Evolutionary conservation across 2,329 filamentous ascomycete species (phyloP).

Genomic region (Verticillium dahliae): DNA sequence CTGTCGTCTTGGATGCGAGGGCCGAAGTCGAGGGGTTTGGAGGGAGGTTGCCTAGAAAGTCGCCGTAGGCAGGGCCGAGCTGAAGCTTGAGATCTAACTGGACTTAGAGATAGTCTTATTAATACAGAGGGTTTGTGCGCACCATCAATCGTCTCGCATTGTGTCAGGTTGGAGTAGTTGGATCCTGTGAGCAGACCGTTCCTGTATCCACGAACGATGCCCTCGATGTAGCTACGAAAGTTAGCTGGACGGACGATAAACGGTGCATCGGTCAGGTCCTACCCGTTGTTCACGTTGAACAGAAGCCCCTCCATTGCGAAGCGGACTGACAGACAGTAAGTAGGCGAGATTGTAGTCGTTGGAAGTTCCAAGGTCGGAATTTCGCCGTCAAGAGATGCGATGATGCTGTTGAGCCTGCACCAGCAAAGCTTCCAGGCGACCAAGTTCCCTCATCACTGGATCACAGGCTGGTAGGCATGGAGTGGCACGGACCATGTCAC

Average conservation of each 20-base stretch:
- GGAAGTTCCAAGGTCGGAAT: background rate
- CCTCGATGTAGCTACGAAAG: constrained; percentile 73
- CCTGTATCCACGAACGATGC: constrained; percentile 93
- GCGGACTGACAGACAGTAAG: background rate
- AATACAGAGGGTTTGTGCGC: constrained; percentile 14
- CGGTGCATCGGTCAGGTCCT: constrained; percentile 20
- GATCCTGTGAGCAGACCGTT: constrained; percentile 84
- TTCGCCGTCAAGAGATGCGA: background rate
- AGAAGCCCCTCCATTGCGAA: constrained; percentile 77
- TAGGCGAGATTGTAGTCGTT: background rate
- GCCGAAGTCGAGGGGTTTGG: constrained; percentile 95
- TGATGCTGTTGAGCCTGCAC: background rate
- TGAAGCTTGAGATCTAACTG: constrained; percentile 88
- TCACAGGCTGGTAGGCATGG: background rate
- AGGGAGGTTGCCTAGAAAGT: constrained; percentile 88
- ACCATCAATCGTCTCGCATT: constrained; percentile 98
- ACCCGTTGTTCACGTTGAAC: constrained; percentile 94
- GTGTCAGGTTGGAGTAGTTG: constrained; percentile 92
- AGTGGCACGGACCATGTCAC: constrained; percentile 1
- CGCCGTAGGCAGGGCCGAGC: constrained; percentile 91
- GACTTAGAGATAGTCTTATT: constrained; percentile 6
- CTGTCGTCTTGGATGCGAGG: constrained; percentile 90
- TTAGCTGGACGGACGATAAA: constrained; percentile 8
- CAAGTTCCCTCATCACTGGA: background rate
- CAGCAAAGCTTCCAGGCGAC: constrained; percentile 6